Percentiles rank a stretch among this genome's conserved stretches.
These are phyloP conservation scores for Penicillium goetzii DNA, from an alignment of 495 filamentous ascomycete genomes.

Conservation along the genomic window DNA sequence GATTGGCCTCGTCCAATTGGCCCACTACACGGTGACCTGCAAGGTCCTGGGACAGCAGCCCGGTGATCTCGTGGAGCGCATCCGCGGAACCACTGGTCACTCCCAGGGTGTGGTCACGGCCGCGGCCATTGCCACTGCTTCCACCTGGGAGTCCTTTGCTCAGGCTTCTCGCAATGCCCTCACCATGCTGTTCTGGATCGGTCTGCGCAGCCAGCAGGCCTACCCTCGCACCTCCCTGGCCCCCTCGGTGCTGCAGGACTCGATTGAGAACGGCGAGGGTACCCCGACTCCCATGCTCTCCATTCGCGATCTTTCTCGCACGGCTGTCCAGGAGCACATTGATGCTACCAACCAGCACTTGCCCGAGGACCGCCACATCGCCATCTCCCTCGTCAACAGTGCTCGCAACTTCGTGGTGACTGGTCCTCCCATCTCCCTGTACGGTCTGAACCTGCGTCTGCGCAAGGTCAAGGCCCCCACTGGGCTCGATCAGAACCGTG, in stretches of 20 bases:
- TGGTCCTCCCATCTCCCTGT: conserved; percentile 91
- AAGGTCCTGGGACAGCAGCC: conserved; percentile 85
- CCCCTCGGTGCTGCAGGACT: conserved; percentile 91
- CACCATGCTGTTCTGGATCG: conserved; percentile 99
- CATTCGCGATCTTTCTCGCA: conserved; percentile 84
- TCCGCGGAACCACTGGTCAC: conserved; percentile 90
- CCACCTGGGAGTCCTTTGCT: conserved; percentile 87
- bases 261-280: conserved; percentile 90
- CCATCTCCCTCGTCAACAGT: conserved; percentile 94
- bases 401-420: conserved; percentile 96
- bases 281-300: conserved; percentile 96
- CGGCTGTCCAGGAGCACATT: conserved; percentile 90
- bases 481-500: conserved; percentile 91
- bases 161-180: conserved; percentile 75
- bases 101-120: conserved; percentile 96
- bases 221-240: conserved; percentile 93
- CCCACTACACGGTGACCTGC: conserved; percentile 92
- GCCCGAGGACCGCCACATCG: conserved; percentile 87
- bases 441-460: conserved; percentile 90
- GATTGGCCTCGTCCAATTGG: conserved; percentile 92
- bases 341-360: conserved; percentile 95
- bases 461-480: conserved; percentile 97
- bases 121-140: conserved; percentile 85
- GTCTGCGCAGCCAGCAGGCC: conserved; percentile 95
- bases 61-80: conserved; percentile 77